Base-by-base conservation (phyloP, 164 flowering plant species). In the Annona cherimola region DNA sequence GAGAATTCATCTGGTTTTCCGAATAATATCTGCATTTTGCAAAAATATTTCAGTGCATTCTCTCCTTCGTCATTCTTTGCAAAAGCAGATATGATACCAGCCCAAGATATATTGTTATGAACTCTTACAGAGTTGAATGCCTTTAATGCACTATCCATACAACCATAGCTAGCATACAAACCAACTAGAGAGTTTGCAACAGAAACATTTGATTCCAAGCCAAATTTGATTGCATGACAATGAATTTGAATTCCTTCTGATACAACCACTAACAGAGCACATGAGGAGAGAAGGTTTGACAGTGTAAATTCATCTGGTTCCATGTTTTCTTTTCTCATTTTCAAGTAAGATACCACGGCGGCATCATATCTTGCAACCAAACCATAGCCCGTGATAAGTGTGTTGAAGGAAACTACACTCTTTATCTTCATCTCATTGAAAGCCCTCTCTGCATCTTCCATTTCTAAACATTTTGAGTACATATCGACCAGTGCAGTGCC, bases 401-500 rank as follows among this genome's bases (percentile, higher is more conserved):
- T 60, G 39, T 71, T 71, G 57, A 61, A 71, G n/a, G 73, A 63
- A 2, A 61, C 73, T 57, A 71, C 39, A 45, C 61, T 71, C 73
- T 61, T 71, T 39, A 19, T 61, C 67, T 61, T 11, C 44, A 62
- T 71, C 66, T 71, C 73, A 35, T 11, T 45, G 20, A 61, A 71
- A 43, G 39, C 67, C 35, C 50, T 44, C 57, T 45, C 41, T 43
- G 73, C 73, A 61, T 71, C 67, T 20, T 61, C 67, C 39, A 62
- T 44, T 7, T 44, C 20, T 14, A 63, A 46, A 45, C 66, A 61
- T 62, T 62, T 71, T 44, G 67, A 63, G 63, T 71, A 71, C 66
- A 45, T 45, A 40, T 71, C 73, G 4, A 71, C 60, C 35, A 71
- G 73, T 18, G 73, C 73, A 42, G 73, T 62, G 50, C 73, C 73